Evolutionary conservation across 495 filamentous ascomycete genomes (phyloP), one percentile per base, ranked within the genome.

Genomic region (Acidomyces sp.): DNA sequence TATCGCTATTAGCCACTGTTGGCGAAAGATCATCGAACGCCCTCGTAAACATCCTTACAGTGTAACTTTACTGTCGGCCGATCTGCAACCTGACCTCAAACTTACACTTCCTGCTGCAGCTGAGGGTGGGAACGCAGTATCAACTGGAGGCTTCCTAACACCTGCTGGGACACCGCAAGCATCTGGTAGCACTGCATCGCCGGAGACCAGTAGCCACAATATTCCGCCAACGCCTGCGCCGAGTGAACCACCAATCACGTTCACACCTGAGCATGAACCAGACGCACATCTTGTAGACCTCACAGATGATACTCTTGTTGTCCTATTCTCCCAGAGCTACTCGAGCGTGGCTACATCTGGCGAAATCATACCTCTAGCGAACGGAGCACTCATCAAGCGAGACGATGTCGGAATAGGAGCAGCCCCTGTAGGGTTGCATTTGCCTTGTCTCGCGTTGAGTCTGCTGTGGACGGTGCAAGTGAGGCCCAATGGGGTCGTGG

Each of bases 221-320:
- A 69, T 75, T 7, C 65, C 77, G 0, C 68, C 77, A 0, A 71
- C 69, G 11, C 71, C 73, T 10, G 61, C 60, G 17, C 54, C 63
- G 10, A 48, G 56, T 21, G 59, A 61, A 18, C 13, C 26, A 22
- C 52, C 52, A 6, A 54, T 61, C 5, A 47, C 59, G 1, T 22
- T 48, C 16, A 24, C 41, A 4, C 25, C 34, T 11, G 45, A 48
- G 13, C 36, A 57, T 2, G 85, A 92, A 35, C 66, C 71, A 0
- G 83, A 92, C 30, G 70, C 82, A 5, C 70, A 77, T 12, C 70
- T 97, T 5, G 60, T 82, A 4, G 87, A 96, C 53, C 55, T 75
- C 21, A 72, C 72, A 16, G 87, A 96, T 40, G 79, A 86, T 38
- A 80, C 75, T 2, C 94, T 83, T 82, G 78, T 75, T 20, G 71